These are phyloP conservation scores for Trypanosoma boissoni DNA, from an alignment of 208 protist species.

Conservation along the genomic window DNA sequence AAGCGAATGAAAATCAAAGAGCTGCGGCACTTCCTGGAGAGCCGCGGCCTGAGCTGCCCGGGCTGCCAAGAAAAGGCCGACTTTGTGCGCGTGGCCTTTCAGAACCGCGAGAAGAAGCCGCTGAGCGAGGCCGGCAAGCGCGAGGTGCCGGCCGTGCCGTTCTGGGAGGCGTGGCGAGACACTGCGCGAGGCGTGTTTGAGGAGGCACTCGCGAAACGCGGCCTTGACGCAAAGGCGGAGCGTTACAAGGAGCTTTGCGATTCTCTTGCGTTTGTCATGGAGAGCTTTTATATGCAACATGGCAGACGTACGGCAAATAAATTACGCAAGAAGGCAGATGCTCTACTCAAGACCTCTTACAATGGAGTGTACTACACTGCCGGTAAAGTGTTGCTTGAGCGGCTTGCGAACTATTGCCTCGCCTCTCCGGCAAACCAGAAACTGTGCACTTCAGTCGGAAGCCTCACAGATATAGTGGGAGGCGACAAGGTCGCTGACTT, in stretches of 20 bases:
- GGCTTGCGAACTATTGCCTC: slow-evolving; percentile 61
- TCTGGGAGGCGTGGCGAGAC: slow-evolving; percentile 79
- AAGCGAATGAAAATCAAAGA: slow-evolving; percentile 89
- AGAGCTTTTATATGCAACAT: slow-evolving; percentile 83
- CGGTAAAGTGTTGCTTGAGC: slow-evolving; percentile 47
- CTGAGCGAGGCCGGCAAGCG: slow-evolving; percentile 47
- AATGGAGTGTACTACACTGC: slow-evolving; percentile 83
- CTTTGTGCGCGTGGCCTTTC: slow-evolving; percentile 78
- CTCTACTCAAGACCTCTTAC: slow-evolving; percentile 82
- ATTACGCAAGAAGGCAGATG: slow-evolving; percentile 66
- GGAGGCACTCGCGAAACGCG: slow-evolving; percentile 41
- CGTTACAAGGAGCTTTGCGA: slow-evolving; percentile 51
- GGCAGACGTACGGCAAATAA: slow-evolving; percentile 63
- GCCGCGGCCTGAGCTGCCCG: slow-evolving; percentile 66
- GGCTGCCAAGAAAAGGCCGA: slow-evolving; percentile 88
- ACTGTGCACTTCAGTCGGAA: slow-evolving; percentile 50
- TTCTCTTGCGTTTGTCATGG: slow-evolving; percentile 44
- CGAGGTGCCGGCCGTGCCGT: slow-evolving; percentile 53
- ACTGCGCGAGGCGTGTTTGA: slow-evolving; percentile 48
- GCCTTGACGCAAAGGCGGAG: slow-evolving; percentile 35
- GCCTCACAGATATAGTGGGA: slow-evolving; percentile 48
- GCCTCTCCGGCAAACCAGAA: slow-evolving; percentile 43
- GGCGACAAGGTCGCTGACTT: slow-evolving; percentile 41
- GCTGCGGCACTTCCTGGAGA: slow-evolving; percentile 69
- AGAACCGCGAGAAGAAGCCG: slow-evolving; percentile 65